A percentile compares a stretch with the other conserved stretches of the same genome.
Conservation (phyloP, 495 filamentous ascomycete species). For the Entonaema liquescens region DNA sequence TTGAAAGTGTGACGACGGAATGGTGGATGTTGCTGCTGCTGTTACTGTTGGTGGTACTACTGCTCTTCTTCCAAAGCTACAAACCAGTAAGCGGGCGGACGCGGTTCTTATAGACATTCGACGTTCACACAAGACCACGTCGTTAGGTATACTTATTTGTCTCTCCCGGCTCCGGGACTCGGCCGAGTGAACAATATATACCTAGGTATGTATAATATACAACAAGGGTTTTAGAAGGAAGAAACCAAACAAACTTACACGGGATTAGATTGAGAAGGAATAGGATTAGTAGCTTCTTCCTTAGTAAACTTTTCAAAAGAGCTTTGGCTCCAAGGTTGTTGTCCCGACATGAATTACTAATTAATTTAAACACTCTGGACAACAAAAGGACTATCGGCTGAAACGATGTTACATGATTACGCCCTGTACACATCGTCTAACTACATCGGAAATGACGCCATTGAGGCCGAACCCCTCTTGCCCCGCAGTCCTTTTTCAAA, state of each 20-base stretch:
- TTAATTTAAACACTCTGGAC: neutral
- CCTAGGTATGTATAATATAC: no score
- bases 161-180: constrained; percentile 1
- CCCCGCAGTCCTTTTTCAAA: constrained; percentile 10
- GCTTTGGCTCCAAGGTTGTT: neutral
- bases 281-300: neutral
- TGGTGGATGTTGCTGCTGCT: neutral
- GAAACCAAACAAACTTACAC: neutral
- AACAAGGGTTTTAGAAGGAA: neutral
- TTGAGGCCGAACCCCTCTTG: constrained; percentile 30
- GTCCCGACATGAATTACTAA: constrained; percentile 6
- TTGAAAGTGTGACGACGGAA: constrained; percentile 12
- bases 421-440: neutral
- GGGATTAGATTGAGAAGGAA: neutral
- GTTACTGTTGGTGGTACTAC: neutral
- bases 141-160: no score
- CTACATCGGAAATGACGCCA: constrained; percentile 28
- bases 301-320: neutral
- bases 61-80: constrained; percentile 15
- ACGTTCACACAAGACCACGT: constrained; percentile 22
- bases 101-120: constrained; percentile 31
- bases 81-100: constrained; percentile 25
- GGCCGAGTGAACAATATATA: neutral
- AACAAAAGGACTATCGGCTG: neutral
- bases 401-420: neutral